These are phyloP conservation scores for Massariosphaeria phaeospora DNA, from an alignment of 495 filamentous ascomycete species.

Conservation along the genomic window DNA sequence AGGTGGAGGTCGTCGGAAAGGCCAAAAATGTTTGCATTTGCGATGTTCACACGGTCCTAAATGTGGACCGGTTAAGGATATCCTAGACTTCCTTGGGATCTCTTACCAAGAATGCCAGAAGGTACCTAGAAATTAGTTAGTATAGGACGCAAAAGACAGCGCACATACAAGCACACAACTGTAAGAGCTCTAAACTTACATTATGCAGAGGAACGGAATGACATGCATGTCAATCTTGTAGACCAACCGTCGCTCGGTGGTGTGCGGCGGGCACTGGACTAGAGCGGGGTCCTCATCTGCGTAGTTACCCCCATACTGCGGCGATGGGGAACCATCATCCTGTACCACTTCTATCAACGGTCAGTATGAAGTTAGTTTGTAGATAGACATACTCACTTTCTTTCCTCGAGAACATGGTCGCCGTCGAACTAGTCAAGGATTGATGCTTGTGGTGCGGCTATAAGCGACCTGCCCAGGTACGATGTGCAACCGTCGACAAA, in stretches of 20 bases:
- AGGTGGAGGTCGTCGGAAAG: constrained; percentile 63
- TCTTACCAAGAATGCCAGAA: constrained; percentile 84
- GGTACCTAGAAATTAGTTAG: too few species aligned
- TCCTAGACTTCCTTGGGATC: too few species aligned
- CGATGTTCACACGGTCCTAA: constrained; percentile 41
- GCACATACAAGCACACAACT: too few species aligned
- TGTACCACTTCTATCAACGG: background rate
- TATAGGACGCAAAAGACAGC: too few species aligned
- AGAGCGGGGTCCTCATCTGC: constrained; percentile 29
- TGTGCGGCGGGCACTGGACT: constrained; percentile 52
- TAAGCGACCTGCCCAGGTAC: too few species aligned
- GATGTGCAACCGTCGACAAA: too few species aligned
- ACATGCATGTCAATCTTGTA: constrained; percentile 74
- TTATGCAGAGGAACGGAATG: constrained; percentile 72
- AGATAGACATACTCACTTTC: constrained; percentile 20
- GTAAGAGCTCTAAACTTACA: too few species aligned
- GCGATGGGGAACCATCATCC: constrained; percentile 4
- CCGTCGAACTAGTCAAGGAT: too few species aligned
- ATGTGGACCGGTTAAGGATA: too few species aligned
- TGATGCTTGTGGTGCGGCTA: too few species aligned
- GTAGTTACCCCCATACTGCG: constrained; percentile 5
- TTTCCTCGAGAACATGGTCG: constrained; percentile 15
- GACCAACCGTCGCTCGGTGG: constrained; percentile 68
- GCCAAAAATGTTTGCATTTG: constrained; percentile 53
- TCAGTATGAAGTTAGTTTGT: background rate